phyloP scores from a whole-genome alignment of 805 yeast genomes.

The Metschnikowia lochheadii region DNA sequence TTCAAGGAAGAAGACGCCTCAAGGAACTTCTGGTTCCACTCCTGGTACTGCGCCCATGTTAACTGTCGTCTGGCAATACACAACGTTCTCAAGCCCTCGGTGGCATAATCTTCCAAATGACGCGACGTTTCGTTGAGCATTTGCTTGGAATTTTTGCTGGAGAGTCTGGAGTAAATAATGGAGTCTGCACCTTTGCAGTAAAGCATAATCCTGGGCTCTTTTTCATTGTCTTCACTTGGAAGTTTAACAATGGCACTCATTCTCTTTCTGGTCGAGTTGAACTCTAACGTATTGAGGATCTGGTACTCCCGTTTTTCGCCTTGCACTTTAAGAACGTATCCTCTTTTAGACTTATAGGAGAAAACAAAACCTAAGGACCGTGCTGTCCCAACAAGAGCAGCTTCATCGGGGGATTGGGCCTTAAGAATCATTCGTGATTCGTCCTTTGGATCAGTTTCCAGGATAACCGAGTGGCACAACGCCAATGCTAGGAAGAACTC shows the following conservation, averaged over 20 bases:
- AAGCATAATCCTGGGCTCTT: slow-evolving; percentile 50
- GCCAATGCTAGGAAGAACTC: slow-evolving; percentile 76
- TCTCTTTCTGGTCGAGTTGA: slow-evolving; percentile 82
- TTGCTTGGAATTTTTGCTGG: slow-evolving; percentile 42
- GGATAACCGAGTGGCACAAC: slow-evolving; percentile 72
- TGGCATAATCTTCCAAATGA: slow-evolving; percentile 74
- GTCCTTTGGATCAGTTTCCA: slow-evolving; percentile 60
- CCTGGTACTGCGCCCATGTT: slow-evolving; percentile 54
- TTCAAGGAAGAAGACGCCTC: slow-evolving; percentile 61
- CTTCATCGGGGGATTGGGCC: slow-evolving; percentile 87
- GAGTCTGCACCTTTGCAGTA: slow-evolving; percentile 87
- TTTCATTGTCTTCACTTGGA: slow-evolving; percentile 38
- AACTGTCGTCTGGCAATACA: slow-evolving; percentile 74
- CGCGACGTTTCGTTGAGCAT: slow-evolving; percentile 61
- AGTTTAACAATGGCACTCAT: slow-evolving; percentile 79
- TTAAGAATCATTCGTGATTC: slow-evolving; percentile 55
- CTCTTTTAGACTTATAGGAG: slow-evolving; percentile 61
- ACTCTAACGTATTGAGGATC: slow-evolving; percentile 66
- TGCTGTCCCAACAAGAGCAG: slow-evolving; percentile 79
- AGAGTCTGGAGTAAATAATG: slow-evolving; percentile 64
- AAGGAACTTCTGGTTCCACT: slow-evolving; percentile 61
- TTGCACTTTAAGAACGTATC: slow-evolving; percentile 62
- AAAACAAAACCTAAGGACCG: slow-evolving; percentile 72
- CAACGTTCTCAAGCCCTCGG: slow-evolving; percentile 78
- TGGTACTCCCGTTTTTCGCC: slow-evolving; percentile 70